Conservation (phyloP, 805 yeast species). For the Grigorovia jiainica region DNA sequence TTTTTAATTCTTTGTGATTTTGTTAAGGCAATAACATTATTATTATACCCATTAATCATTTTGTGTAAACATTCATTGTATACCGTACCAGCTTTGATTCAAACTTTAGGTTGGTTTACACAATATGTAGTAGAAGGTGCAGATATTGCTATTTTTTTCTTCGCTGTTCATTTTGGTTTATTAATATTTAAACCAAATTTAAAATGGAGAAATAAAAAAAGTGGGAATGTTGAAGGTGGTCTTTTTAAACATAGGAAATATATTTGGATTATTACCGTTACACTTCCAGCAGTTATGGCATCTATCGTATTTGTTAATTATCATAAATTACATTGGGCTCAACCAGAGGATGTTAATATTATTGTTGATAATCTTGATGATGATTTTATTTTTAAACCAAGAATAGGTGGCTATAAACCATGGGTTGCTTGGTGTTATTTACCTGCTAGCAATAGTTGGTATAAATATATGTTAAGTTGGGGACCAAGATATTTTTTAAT, state of each 20-base stretch:
- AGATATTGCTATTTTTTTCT: slow-evolving; percentile 70
- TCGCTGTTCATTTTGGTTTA: slow-evolving; percentile 75
- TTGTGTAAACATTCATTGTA: slow-evolving; percentile 36
- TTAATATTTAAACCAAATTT: slow-evolving; percentile 57
- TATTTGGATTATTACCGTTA: slow-evolving; percentile 48
- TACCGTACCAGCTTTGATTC: slow-evolving; percentile 42
- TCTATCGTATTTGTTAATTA: slow-evolving; percentile 55
- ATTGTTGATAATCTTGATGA: slow-evolving; percentile 19
- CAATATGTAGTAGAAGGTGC: slow-evolving; percentile 77
- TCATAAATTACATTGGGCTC: slow-evolving; percentile 9
- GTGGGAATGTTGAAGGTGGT: slow-evolving; percentile 60
- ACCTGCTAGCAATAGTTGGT: slow-evolving; percentile 67
- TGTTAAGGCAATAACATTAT: slow-evolving; percentile 56
- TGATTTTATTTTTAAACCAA: slow-evolving; percentile 16
- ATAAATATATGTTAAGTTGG: slow-evolving; percentile 67
- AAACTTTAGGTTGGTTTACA: slow-evolving; percentile 71
- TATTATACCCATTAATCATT: slow-evolving; percentile 60
- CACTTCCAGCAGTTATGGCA: slow-evolving; percentile 61
- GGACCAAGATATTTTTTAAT: slow-evolving; percentile 66
- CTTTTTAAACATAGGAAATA: slow-evolving; percentile 46
- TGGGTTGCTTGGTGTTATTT: slow-evolving; percentile 71
- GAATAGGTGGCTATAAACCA: slow-evolving; percentile 46
- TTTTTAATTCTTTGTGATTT: slow-evolving; percentile 65
- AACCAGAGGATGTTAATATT: slow-evolving; percentile 14
- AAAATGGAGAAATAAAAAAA: slow-evolving; percentile 31